A percentile compares a stretch with the other conserved stretches of the same genome.
Conservation (phyloP, 345 rosid species). For the Syzygium aromaticum region DNA sequence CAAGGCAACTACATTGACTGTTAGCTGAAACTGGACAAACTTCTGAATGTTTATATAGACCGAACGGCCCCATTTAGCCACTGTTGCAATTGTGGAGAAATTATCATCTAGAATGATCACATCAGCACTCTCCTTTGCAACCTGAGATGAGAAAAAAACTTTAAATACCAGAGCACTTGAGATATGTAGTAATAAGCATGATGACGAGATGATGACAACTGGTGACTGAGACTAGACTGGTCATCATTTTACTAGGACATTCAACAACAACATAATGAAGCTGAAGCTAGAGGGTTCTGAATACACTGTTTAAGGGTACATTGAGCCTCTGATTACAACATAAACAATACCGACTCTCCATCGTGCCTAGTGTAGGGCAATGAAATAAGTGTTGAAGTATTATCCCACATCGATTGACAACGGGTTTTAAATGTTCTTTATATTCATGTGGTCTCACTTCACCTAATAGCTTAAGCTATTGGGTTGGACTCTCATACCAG, state of each 20-base stretch:
- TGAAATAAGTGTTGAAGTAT: not conserved
- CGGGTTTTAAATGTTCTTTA: too few relatives aligned
- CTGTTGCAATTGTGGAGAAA: slow-evolving; percentile 74
- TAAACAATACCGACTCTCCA: not conserved
- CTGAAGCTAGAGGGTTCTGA: not conserved
- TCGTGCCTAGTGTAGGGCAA: not conserved
- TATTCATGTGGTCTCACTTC: too few relatives aligned
- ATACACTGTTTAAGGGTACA: not conserved
- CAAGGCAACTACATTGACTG: slow-evolving; percentile 80
- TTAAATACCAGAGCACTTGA: not conserved
- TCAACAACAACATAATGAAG: not conserved
- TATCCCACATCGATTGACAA: too few relatives aligned
- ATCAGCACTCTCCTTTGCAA: slow-evolving; percentile 90
- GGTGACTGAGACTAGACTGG: not conserved
- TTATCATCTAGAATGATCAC: slow-evolving; percentile 80
- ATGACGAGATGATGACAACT: not conserved
- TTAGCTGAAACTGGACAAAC: slow-evolving; percentile 89
- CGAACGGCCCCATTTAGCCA: slow-evolving; percentile 89
- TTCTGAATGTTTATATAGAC: slow-evolving; percentile 83
- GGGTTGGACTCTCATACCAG: not conserved
- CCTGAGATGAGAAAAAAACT: slow-evolving; percentile 20
- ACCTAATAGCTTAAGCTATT: too few relatives aligned
- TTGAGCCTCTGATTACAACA: not conserved
- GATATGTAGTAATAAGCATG: not conserved
- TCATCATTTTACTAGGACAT: not conserved